Evolutionary conservation across 1,284 basidiomycete species (phyloP), one percentile per base, ranked within the genome.

Genomic region (Moesziomyces globuligerus): DNA sequence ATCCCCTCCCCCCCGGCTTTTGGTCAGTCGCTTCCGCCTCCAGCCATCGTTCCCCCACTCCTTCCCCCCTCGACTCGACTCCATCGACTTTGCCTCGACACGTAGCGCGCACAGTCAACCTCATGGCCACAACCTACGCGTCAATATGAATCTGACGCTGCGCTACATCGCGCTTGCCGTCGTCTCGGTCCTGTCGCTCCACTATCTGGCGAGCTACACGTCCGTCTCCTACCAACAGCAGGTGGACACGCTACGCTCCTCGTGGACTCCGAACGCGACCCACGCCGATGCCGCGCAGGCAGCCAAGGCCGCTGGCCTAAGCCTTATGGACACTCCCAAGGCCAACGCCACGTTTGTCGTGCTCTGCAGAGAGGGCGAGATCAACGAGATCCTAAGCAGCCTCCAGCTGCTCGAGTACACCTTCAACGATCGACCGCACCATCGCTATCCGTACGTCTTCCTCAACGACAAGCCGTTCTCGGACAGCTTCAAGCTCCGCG

Each of bases 391-490:
- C 45, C 54, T 75, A 40, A 42, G 56, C 3, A 73, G 68, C 10
- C 76, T 83, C 45, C 49, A 66, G 4, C 57, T 69, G 10, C 61
- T 72, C 38, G 64, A 75, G 64, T 59, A 68, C 43, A 74, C 79
- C 11, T 83, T 83, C 70, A 82, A 82, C 58, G 59, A 62, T 34
- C 53, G 59, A 20, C 59, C 66, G 13, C 54, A 58, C 32, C 58
- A 69, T 20, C 59, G 68, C 23, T 84, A 84, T 44, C 81, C 83
- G 8, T 84, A 81, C 72, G 74, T 83, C 58, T 84, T 85, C 59
- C 64, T 85, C 25, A 84, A 84, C 68, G 76, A 83, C 39, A 47
- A 79, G 39, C 78, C 79, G 0, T 84, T 84, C 62, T 60, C 81
- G 3, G 79, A 82, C 0, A 78, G 78, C 29, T 85, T 84, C 78